A percentile compares a stretch with the other conserved stretches of the same genome.
Evolutionary conservation across 352 stramenopile species (phyloP).

Genomic region (Globisporangium sylvaticum): DNA sequence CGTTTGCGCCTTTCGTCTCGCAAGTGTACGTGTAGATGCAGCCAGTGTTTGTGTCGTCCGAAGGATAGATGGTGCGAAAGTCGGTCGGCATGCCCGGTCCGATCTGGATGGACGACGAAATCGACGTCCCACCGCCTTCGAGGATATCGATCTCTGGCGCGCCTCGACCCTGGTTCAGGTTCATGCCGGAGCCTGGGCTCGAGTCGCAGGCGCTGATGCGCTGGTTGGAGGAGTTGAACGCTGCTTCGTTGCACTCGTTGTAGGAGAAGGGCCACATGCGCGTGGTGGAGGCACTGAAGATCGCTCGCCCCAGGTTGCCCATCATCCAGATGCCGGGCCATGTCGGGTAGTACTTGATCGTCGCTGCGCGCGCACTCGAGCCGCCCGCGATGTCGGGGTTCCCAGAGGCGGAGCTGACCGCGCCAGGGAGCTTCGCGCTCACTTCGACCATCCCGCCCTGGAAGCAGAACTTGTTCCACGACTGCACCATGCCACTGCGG

Average conservation of each 20-base stretch:
- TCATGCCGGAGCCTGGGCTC: constrained; percentile 89
- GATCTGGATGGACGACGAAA: constrained; percentile 75
- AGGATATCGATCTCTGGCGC: constrained; percentile 95
- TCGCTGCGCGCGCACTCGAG: constrained; percentile 37
- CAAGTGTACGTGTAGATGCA: constrained; percentile 45
- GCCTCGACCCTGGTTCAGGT: constrained; percentile 84
- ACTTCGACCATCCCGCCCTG: constrained; percentile 93
- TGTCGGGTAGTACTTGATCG: constrained; percentile 53
- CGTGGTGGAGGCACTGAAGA: constrained; percentile 91
- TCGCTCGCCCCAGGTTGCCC: constrained; percentile 92
- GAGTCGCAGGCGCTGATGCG: constrained; percentile 87
- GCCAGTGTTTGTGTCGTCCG: constrained; percentile 15
- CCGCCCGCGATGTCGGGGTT: constrained; percentile 70
- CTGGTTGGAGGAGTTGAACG: constrained; percentile 68
- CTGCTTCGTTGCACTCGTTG: constrained; percentile 86
- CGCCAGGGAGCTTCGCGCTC: constrained; percentile 81
- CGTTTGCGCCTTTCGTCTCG: constrained; percentile 42
- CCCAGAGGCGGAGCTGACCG: constrained; percentile 39
- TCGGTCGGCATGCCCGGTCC: constrained; percentile 34
- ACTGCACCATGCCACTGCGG: constrained; percentile 84
- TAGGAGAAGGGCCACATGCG: constrained; percentile 96
- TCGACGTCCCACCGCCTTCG: constrained; percentile 72
- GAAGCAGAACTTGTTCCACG: constrained; percentile 95
- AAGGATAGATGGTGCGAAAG: not conserved
- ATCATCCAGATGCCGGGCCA: constrained; percentile 97